phyloP scores from a whole-genome alignment of 108 stramenopile genomes.

The Schizochytrium sp. region DNA sequence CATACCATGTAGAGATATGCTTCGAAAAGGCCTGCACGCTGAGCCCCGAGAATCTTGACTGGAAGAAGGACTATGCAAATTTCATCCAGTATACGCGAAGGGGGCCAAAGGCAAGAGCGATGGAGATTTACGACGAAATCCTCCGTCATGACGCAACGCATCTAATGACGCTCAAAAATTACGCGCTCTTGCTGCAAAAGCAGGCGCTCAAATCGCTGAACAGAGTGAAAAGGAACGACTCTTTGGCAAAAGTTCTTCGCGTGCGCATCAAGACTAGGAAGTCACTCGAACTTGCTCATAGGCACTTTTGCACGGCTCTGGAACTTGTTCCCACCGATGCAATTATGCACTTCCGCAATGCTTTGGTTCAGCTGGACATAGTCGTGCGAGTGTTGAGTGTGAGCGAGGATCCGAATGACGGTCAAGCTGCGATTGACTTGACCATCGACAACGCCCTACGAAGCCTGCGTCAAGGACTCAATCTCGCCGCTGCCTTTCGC shows the following conservation, averaged over 20 bases:
- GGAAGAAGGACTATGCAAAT: not conserved
- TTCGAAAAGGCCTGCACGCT: not conserved
- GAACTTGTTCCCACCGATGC: no score
- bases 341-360: no score
- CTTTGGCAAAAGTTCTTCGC: no score
- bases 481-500: not conserved
- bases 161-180: not conserved
- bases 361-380: no score
- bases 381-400: no score
- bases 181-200: not conserved
- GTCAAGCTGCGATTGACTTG: no score
- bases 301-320: no score
- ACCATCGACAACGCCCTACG: not conserved
- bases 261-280: no score
- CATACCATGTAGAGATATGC: not conserved
- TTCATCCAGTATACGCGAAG: not conserved
- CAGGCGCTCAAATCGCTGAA: not conserved
- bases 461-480: not conserved
- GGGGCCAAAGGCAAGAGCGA: not conserved
- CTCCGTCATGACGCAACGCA: not conserved
- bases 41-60: not conserved
- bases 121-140: not conserved
- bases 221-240: not conserved
- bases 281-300: no score
- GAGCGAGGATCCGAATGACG: no score